Evolutionary conservation across 192 early-diverging fungal genomes (phyloP), one percentile per base, ranked within the genome.

Genomic region (Backusella tarrabulga): DNA sequence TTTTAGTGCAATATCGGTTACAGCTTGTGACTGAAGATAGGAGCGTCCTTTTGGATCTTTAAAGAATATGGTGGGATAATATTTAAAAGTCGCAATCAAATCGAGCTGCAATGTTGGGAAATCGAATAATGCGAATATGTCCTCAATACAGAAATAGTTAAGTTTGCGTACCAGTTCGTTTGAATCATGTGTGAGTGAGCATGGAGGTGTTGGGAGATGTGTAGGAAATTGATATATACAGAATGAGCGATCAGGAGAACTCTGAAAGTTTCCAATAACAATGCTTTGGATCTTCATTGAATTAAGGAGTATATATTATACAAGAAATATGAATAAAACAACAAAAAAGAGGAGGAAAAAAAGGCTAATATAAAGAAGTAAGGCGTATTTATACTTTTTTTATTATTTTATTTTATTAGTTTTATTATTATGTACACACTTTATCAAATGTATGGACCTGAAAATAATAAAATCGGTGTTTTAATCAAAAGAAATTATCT

Each of bases 11-110:
- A 77, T 74, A 23, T 78, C 71, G 35, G 42, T 34, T 46, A 81
- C 21, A 6, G 77, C 77, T 29, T 77, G 38, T 42, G 77, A 36
- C 15, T 68, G 50, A 38, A 81, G 46, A 78, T 79, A 81, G 38
- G 72, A n/a, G 34, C 72, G 71, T 32, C 80, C 77, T 29, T 76
- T 66, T 26, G 67, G 77, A 72, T 81, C 80, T 68, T 68, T 68
- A 21, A 26, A 68, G 17, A 35, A 68, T 19, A 68, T 34, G 19
- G 34, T n/a, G 19, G 67, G 67, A 19, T 35, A 68, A 2, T 34
- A 68, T 36, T 34, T 34, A 32, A 34, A 68, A 2, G 67, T 35
- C 17, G 34, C 29, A 32, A 68, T 15, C 35, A 68, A n/a, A 21
- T 68, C 67, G 17, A 11, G 67, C 15, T 68, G 29, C 2, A 36